Base-by-base conservation (phyloP, 2,329 filamentous ascomycete species). In the Claviceps sp. region DNA sequence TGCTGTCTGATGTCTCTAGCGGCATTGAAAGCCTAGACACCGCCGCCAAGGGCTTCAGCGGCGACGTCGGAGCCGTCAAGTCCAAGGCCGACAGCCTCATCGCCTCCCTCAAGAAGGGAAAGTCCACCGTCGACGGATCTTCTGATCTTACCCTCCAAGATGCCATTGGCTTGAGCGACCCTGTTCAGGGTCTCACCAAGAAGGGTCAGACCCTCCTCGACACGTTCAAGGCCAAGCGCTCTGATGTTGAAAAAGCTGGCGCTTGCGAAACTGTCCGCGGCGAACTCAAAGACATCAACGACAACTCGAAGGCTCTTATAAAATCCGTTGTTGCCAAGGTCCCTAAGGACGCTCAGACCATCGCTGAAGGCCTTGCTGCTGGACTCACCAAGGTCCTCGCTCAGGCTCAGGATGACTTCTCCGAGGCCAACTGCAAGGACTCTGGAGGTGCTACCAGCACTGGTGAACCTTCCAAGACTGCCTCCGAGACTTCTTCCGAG, bases 401-500 rank as follows among this genome's bases (percentile, higher is more conserved):
- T 47, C 55, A 59, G n/a, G 57, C 58, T 43, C 54, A 61, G 51
- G 49, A 47, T 18, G 55, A 57, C 52, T 66, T 66, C 50, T 58
- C 55, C 40, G 47, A 59, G n/a, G 51, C 53, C 26, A 65, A 63
- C 59, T 66, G 64, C 57, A 61, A 61, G 57, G 56, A 62, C 55
- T 50, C 51, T 30, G 49, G 48, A 37, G 47, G 45, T 13, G 43
- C 53, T 45, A 38, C 41, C 47, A 2, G 18, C 24, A 20, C 22
- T 20, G 16, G 38, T 20, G 41, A 16, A 16, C 6, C 50, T 46
- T 43, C 50, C 38, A 1, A 20, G 22, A 38, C 54, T 6, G 13
- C 50, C 44, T 11, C 3, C 46, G 16, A 45, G 22, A 47, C 50
- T 9, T 37, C 52, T 34, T 43, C 41, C 9, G 18, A 22, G 22